Percentiles rank a stretch among this genome's conserved stretches.
Evolutionary conservation across 1,284 basidiomycete genomes (phyloP).

Genomic region (Ustilago shanxiensis): DNA sequence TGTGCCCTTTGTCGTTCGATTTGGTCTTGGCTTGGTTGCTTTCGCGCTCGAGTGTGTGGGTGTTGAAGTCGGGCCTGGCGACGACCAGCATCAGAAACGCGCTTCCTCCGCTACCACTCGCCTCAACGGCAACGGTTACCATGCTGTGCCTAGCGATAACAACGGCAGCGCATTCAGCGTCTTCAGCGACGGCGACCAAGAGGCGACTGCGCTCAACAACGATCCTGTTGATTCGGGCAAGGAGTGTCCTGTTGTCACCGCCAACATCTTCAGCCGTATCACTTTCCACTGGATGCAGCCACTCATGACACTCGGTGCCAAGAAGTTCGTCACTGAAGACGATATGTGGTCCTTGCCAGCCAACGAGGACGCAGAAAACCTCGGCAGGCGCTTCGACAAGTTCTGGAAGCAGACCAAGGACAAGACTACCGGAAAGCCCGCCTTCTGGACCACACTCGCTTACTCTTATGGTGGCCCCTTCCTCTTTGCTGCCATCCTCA

Average conservation of each 20-base stretch:
- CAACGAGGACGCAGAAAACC: constrained; percentile 73
- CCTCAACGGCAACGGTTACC: constrained; percentile 35
- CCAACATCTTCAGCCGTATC: constrained; percentile 74
- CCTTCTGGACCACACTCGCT: constrained; percentile 76
- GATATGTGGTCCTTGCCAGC: constrained; percentile 85
- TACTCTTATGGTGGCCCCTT: constrained; percentile 76
- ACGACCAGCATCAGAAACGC: constrained; percentile 16
- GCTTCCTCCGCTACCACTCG: neutral
- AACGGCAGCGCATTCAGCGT: constrained; percentile 53
- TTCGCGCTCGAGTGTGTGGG: constrained; percentile 62
- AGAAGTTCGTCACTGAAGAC: constrained; percentile 81
- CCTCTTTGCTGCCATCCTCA: constrained; percentile 64
- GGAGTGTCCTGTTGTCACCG: constrained; percentile 74
- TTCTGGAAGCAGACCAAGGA: constrained; percentile 79
- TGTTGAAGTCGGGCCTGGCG: constrained; percentile 52
- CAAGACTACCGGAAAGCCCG: constrained; percentile 78
- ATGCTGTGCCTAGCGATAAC: constrained; percentile 22
- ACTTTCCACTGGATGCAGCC: constrained; percentile 82
- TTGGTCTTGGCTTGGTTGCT: constrained; percentile 47
- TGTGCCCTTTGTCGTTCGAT: constrained; percentile 55
- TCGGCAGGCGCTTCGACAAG: constrained; percentile 76
- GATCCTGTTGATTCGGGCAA: constrained; percentile 76
- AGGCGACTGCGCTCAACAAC: constrained; percentile 71
- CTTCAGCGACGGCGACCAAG: constrained; percentile 48
- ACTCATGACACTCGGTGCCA: constrained; percentile 78